Evolutionary conservation across 2,329 filamentous ascomycete species (phyloP).

Genomic region (Zasmidium citrigriseum): DNA sequence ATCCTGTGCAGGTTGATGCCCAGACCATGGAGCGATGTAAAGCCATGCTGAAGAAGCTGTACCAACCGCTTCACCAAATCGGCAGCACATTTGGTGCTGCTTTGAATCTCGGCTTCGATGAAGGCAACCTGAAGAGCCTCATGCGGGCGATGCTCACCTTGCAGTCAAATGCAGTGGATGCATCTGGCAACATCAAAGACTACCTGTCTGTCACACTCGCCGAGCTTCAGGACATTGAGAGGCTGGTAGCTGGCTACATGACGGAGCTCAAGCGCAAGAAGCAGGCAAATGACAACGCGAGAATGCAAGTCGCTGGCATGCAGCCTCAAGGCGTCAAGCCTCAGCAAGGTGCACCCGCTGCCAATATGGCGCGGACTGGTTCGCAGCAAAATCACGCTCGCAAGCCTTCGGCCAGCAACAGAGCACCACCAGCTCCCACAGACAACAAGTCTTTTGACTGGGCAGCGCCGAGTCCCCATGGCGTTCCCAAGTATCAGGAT

Average conservation of each 20-base stretch:
- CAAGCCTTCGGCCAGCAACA: conserved; percentile 28
- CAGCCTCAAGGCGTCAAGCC: conserved; percentile 15
- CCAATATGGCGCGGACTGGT: conserved; percentile 20
- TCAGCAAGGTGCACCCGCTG: conserved; percentile 11
- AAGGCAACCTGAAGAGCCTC: conserved; percentile 25
- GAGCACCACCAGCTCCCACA: conserved; percentile 34
- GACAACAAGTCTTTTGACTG: conserved; percentile 38
- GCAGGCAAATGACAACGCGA: conserved; percentile 17
- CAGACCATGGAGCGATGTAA: conserved; percentile 21
- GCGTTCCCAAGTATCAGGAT: conserved; percentile 58
- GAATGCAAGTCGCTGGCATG: conserved; percentile 6
- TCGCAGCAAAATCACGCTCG: conserved; percentile 27
- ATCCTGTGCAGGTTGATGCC: conserved; percentile 25
- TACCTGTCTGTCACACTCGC: conserved; percentile 30
- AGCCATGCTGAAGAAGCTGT: conserved; percentile 28
- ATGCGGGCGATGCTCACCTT: conserved; percentile 31
- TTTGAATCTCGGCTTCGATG: conserved; percentile 19
- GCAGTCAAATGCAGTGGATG: conserved; percentile 28
- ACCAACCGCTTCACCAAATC: conserved; percentile 26
- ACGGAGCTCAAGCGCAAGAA: conserved; percentile 29
- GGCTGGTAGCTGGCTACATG: conserved; percentile 26
- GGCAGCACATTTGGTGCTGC: conserved; percentile 25
- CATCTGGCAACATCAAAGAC: conserved; percentile 28
- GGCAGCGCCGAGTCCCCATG: conserved; percentile 46
- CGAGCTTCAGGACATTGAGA: conserved; percentile 28